phyloP scores from a whole-genome alignment of 768 basidiomycete species.

The Gloeophyllum trabeum region DNA sequence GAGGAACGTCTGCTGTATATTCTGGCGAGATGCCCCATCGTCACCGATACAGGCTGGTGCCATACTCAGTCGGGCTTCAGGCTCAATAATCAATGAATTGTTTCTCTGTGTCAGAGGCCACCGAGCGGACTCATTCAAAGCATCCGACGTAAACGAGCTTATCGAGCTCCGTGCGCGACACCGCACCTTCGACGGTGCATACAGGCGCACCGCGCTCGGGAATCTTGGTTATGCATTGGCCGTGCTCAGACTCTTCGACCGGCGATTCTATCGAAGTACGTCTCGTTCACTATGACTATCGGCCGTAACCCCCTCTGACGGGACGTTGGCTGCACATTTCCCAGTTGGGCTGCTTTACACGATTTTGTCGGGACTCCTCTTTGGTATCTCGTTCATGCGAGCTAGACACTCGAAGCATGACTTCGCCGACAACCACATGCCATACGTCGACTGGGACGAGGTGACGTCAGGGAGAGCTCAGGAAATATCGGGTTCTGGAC shows the following conservation, averaged over 20 bases:
- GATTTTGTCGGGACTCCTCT: constrained; percentile 48
- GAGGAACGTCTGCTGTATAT: background rate
- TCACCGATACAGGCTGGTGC: background rate
- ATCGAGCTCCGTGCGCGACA: constrained; percentile 72
- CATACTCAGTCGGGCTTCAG: constrained; percentile 12
- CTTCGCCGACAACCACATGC: constrained; percentile 63
- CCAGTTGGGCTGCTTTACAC: constrained; percentile 53
- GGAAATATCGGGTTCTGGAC: background rate
- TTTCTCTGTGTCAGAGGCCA: constrained; percentile 15
- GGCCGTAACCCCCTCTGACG: constrained; percentile 1
- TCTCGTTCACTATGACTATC: constrained; percentile 3
- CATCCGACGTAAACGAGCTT: constrained; percentile 22
- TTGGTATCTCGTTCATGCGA: constrained; percentile 46
- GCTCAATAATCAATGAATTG: constrained; percentile 14
- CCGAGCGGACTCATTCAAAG: constrained; percentile 19
- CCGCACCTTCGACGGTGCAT: constrained; percentile 78
- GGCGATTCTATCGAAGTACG: constrained; percentile 62
- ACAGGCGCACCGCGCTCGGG: constrained; percentile 63
- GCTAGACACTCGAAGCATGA: constrained; percentile 61
- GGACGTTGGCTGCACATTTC: background rate
- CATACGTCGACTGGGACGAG: too few species aligned
- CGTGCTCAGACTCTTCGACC: constrained; percentile 71
- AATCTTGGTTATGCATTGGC: constrained; percentile 66
- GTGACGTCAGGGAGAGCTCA: too few species aligned
- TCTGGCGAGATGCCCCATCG: background rate